phyloP scores from a whole-genome alignment of 1,284 basidiomycete genomes.

The Uromyces viciae-fabae region DNA sequence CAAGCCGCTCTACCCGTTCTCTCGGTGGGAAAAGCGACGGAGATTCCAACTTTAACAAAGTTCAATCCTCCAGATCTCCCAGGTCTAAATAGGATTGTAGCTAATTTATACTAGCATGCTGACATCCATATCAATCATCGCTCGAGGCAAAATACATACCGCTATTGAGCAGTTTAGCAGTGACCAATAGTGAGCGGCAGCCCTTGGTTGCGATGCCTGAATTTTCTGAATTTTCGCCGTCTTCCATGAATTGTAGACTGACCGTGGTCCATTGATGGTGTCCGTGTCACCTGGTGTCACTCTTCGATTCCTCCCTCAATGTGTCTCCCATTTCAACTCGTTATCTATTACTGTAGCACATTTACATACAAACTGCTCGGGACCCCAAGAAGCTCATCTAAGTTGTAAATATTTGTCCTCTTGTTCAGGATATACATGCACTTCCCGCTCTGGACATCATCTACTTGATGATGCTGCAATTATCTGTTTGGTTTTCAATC shows the following conservation, averaged over 20 bases:
- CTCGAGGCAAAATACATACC: not conserved
- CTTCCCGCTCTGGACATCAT: too few relatives aligned
- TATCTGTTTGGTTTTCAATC: not conserved
- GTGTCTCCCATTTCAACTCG: too few relatives aligned
- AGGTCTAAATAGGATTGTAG: not conserved
- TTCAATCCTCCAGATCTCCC: constrained; percentile 3
- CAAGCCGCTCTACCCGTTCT: not conserved
- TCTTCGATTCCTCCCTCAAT: too few relatives aligned
- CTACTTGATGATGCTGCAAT: not conserved
- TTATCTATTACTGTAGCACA: too few relatives aligned
- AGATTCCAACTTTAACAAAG: not conserved
- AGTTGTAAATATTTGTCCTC: too few relatives aligned
- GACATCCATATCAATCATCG: not conserved
- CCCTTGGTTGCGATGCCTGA: not conserved
- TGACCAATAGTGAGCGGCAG: not conserved
- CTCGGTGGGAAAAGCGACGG: not conserved
- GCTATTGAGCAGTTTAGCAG: not conserved
- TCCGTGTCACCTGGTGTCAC: too few relatives aligned
- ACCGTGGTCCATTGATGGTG: too few relatives aligned
- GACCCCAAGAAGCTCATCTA: too few relatives aligned
- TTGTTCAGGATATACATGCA: too few relatives aligned
- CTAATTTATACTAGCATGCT: not conserved
- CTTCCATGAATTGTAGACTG: too few relatives aligned
- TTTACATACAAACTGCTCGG: too few relatives aligned
- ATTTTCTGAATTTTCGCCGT: not conserved